These are phyloP conservation scores for Jamesozyma piceae DNA, from an alignment of 805 yeast species.

Conservation along the genomic window DNA sequence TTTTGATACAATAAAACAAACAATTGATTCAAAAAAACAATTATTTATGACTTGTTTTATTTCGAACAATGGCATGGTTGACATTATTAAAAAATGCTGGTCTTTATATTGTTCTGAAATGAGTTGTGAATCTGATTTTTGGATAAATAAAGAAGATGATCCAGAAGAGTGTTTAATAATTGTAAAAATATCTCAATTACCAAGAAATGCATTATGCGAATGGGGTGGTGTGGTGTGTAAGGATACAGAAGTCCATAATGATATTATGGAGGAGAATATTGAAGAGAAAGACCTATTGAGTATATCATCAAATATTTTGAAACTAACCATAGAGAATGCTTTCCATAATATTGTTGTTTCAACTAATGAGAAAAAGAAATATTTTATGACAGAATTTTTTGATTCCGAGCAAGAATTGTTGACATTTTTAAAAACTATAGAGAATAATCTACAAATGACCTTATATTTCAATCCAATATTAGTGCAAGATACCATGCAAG, in stretches of 20 bases:
- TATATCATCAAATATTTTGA: background rate
- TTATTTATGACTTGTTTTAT: constrained; percentile 49
- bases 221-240: constrained; percentile 61
- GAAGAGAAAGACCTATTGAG: background rate
- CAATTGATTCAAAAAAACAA: constrained; percentile 39
- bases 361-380: constrained; percentile 2
- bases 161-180: constrained; percentile 34
- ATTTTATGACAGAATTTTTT: constrained; percentile 16
- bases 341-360: background rate
- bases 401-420: constrained; percentile 9
- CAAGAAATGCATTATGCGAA: constrained; percentile 57
- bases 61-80: constrained; percentile 28
- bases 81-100: constrained; percentile 37
- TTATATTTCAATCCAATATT: constrained; percentile 12
- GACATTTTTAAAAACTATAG: background rate
- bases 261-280: constrained; percentile 34
- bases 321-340: background rate
- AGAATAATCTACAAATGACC: constrained; percentile 9
- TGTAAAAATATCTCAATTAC: constrained; percentile 49
- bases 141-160: constrained; percentile 21
- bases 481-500: background rate
- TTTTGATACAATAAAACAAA: constrained; percentile 50
- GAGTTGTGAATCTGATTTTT: constrained; percentile 13
- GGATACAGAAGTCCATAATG: constrained; percentile 30
- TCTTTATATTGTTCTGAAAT: constrained; percentile 30